Evolutionary conservation across 2,329 filamentous ascomycete genomes (phyloP).

Genomic region (Claviceps sp.): DNA sequence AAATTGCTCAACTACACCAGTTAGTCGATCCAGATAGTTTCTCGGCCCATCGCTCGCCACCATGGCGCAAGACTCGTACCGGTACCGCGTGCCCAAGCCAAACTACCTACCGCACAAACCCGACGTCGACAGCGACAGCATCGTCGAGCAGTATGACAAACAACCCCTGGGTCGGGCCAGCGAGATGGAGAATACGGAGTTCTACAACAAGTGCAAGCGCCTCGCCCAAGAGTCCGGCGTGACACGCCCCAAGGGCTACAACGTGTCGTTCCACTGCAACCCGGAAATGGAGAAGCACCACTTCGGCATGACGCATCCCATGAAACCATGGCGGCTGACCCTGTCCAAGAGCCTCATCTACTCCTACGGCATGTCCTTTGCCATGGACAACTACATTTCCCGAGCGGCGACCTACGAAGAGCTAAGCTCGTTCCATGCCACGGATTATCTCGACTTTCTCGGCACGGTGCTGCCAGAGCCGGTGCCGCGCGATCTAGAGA

Average conservation of each 20-base stretch:
- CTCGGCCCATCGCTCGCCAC: neutral
- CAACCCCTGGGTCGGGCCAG: slow-evolving; percentile 35
- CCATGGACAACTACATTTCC: slow-evolving; percentile 88
- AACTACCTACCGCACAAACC: slow-evolving; percentile 46
- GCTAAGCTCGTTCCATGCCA: slow-evolving; percentile 72
- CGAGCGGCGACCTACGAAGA: slow-evolving; percentile 79
- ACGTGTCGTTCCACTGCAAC: slow-evolving; percentile 91
- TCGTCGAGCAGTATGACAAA: slow-evolving; percentile 38
- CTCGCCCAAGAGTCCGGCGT: slow-evolving; percentile 53
- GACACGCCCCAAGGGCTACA: slow-evolving; percentile 69
- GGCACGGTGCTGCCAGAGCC: slow-evolving; percentile 54
- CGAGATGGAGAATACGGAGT: slow-evolving; percentile 42
- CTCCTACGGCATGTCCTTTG: slow-evolving; percentile 88
- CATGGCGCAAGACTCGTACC: slow-evolving; percentile 33
- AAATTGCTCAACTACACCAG: no score
- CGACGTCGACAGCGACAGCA: slow-evolving; percentile 35
- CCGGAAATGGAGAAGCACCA: slow-evolving; percentile 92
- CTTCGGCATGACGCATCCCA: slow-evolving; percentile 91
- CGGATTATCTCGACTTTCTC: slow-evolving; percentile 85
- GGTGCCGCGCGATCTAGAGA: slow-evolving; percentile 51
- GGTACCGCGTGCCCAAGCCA: slow-evolving; percentile 40
- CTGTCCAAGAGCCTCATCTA: slow-evolving; percentile 90
- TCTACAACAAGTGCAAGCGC: slow-evolving; percentile 43
- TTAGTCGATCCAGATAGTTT: neutral
- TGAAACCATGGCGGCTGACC: slow-evolving; percentile 97